Evolutionary conservation across 768 basidiomycete species (phyloP).

Genomic region (Hygrocybe punicea): DNA sequence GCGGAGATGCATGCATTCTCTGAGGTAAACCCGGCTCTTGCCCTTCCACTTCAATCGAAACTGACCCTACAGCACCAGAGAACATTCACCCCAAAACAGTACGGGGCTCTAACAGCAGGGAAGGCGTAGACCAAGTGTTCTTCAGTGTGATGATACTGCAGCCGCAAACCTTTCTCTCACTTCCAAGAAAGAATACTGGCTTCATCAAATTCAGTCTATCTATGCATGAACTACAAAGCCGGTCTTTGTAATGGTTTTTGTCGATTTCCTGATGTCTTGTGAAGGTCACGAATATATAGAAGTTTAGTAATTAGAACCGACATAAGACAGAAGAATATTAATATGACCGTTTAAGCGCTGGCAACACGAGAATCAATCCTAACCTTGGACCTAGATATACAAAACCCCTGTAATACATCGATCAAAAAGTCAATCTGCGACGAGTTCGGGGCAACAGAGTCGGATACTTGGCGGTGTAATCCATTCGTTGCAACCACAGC

Average conservation of each 20-base stretch:
- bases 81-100: conserved; percentile 70
- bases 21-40: conserved; percentile 52
- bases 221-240: too few relatives aligned
- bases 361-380: conserved; percentile 39
- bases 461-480: conserved; percentile 71
- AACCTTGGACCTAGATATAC: conserved; percentile 65
- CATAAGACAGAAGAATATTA: too few relatives aligned
- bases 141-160: too few relatives aligned
- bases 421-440: neutral
- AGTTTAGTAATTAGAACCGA: too few relatives aligned
- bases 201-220: too few relatives aligned
- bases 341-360: too few relatives aligned
- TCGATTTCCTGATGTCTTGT: too few relatives aligned
- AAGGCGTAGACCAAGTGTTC: neutral
- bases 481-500: conserved; percentile 90
- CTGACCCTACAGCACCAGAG: conserved; percentile 42
- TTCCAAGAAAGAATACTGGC: too few relatives aligned
- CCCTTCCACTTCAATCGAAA: neutral
- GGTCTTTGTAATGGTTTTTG: too few relatives aligned
- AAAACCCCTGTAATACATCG: conserved; percentile 61
- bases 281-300: too few relatives aligned
- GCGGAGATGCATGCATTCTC: conserved; percentile 85
- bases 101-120: conserved; percentile 34
- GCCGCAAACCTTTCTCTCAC: too few relatives aligned
- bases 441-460: neutral